Evolutionary conservation across 2,329 filamentous ascomycete species (phyloP).

Genomic region (Cladosporium sp.): DNA sequence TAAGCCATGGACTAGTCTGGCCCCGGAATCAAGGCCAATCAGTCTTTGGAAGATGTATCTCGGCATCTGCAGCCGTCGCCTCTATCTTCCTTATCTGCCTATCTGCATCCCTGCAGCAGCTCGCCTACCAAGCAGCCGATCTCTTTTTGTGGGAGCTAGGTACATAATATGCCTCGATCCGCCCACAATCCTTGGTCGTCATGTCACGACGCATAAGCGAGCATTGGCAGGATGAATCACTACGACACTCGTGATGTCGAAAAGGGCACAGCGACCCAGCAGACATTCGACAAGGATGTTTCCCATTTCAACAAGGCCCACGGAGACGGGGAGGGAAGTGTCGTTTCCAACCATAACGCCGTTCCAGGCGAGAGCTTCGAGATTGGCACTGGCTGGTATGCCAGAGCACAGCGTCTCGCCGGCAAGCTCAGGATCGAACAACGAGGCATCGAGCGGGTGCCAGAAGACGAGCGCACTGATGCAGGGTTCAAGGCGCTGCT

Average conservation of each 20-base stretch:
- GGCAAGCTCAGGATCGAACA: slow-evolving; percentile 69
- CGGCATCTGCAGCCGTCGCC: background rate
- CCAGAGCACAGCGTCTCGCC: slow-evolving; percentile 62
- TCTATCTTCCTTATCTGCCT: background rate
- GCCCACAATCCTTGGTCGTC: background rate
- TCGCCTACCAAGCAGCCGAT: background rate
- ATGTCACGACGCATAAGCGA: background rate
- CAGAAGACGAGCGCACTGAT: slow-evolving; percentile 67
- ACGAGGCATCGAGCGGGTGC: slow-evolving; percentile 73
- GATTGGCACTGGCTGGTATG: slow-evolving; percentile 57
- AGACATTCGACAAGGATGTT: background rate
- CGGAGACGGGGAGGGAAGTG: background rate
- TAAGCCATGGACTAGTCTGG: background rate
- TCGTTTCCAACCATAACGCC: slow-evolving; percentile 34
- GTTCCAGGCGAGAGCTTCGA: slow-evolving; percentile 61
- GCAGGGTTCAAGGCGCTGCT: slow-evolving; percentile 53
- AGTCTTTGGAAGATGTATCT: background rate
- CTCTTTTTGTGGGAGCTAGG: background rate
- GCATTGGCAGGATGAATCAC: slow-evolving; percentile 3
- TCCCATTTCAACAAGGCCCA: background rate
- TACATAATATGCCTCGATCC: background rate
- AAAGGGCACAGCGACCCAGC: background rate
- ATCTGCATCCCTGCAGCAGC: background rate
- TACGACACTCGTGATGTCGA: slow-evolving; percentile 10
- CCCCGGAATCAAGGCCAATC: background rate